Conservation (phyloP, 2,329 filamentous ascomycete genomes). For the Nannizzia gypsea region DNA sequence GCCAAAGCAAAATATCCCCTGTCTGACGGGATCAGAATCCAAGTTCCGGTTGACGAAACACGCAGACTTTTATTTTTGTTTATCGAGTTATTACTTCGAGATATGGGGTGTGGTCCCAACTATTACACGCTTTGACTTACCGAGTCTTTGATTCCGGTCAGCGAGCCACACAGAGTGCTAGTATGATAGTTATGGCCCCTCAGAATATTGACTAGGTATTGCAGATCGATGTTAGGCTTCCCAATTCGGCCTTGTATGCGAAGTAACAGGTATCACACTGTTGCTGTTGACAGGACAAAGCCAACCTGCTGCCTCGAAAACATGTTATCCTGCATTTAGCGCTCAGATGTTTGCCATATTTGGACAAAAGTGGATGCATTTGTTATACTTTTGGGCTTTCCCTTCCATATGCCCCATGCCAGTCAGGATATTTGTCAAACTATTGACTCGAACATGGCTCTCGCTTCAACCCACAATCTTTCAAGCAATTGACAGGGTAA, state of each 20-base stretch:
- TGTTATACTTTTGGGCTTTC: background rate
- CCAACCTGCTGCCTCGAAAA: background rate
- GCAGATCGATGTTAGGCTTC: background rate
- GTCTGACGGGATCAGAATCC: background rate
- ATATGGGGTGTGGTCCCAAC: background rate
- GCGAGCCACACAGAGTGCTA: background rate
- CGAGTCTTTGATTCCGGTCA: no score
- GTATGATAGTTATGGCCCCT: background rate
- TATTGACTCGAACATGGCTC: background rate
- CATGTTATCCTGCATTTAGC: background rate
- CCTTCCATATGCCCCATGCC: background rate
- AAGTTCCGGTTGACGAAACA: background rate
- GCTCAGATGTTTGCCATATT: background rate
- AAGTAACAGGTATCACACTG: background rate
- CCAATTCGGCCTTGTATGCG: background rate
- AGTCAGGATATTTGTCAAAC: background rate
- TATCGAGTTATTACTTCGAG: background rate
- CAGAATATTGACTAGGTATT: background rate
- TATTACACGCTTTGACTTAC: background rate
- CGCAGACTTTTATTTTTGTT: background rate
- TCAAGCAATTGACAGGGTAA: background rate
- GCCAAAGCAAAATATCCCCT: background rate
- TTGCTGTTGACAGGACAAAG: background rate
- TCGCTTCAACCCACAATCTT: background rate
- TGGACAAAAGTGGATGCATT: background rate